Percentiles rank a stretch among this genome's conserved stretches.
phyloP scores from a whole-genome alignment of 352 stramenopile species.

The Phytophthora crassamura region DNA sequence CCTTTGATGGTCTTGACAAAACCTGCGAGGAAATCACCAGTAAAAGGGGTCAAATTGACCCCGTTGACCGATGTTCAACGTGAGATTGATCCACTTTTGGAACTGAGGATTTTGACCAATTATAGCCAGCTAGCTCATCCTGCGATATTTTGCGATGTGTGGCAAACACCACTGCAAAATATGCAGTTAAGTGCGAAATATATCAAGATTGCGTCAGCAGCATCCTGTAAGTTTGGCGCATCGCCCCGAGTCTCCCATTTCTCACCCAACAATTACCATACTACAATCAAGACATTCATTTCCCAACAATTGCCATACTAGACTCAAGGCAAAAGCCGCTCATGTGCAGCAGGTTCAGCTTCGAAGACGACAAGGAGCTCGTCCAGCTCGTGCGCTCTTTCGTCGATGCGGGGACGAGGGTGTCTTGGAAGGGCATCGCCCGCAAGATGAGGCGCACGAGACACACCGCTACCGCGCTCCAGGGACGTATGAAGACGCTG shows the following conservation, averaged over 20 bases:
- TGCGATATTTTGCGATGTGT: constrained; percentile 1
- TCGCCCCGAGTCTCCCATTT: background rate
- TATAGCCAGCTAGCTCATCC: background rate
- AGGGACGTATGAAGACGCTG: background rate
- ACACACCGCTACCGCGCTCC: background rate
- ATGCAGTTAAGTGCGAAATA: constrained; percentile 13
- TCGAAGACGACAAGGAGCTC: constrained; percentile 18
- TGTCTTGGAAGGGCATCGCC: too few relatives aligned
- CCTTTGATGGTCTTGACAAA: constrained; percentile 5
- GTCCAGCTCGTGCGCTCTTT: too few relatives aligned
- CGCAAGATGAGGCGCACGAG: constrained; percentile 2
- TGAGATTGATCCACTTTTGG: background rate
- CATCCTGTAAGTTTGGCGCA: background rate
- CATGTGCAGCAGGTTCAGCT: constrained; percentile 8
- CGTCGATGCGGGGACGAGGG: too few relatives aligned
- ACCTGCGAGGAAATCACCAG: constrained; percentile 6
- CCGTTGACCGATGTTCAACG: constrained; percentile 13
- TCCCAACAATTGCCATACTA: constrained; percentile 6
- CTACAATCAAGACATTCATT: background rate
- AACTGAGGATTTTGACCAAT: too few relatives aligned
- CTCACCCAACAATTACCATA: constrained; percentile 5
- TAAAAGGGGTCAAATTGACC: constrained; percentile 2
- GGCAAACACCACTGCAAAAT: constrained; percentile 12
- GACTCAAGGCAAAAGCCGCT: background rate
- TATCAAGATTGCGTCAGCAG: constrained; percentile 20